A percentile compares a stretch with the other conserved stretches of the same genome.
These are phyloP conservation scores for Phalaenopsis aphrodite DNA, from an alignment of 106 monocot species.

Conservation along the genomic window DNA sequence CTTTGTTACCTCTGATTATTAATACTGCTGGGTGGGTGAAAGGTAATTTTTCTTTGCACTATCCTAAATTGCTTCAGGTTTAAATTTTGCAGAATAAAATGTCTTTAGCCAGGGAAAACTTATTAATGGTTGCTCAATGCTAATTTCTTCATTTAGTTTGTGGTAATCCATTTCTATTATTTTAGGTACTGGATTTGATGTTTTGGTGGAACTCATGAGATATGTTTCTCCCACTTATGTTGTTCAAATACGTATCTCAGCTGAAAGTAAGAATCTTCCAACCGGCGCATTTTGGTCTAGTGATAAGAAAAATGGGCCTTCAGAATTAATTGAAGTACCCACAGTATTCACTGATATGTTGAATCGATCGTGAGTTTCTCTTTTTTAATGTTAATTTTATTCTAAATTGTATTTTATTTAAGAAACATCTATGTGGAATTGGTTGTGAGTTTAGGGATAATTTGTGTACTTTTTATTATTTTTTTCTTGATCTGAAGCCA, in stretches of 20 bases:
- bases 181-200: conserved; percentile 76
- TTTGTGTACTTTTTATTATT: neutral
- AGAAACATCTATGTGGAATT: neutral
- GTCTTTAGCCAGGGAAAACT: neutral
- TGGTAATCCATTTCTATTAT: conserved; percentile 8
- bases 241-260: conserved; percentile 61
- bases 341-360: conserved; percentile 33
- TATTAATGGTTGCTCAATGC: neutral
- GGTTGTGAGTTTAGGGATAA: neutral
- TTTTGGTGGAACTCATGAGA: conserved; percentile 70
- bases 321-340: conserved; percentile 30
- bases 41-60: conserved; percentile 30
- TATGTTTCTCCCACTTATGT: conserved; percentile 52
- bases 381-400: neutral
- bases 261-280: conserved; percentile 82
- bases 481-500: no score
- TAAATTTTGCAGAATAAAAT: neutral
- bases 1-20: conserved; percentile 59
- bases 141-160: neutral
- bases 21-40: conserved; percentile 99
- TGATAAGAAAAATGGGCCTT: conserved; percentile 14
- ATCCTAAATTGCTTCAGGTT: neutral
- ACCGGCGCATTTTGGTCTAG: conserved; percentile 65
- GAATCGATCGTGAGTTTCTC: conserved; percentile 50
- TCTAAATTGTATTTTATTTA: neutral